A percentile compares a stretch with the other conserved stretches of the same genome.
Conservation (phyloP, 164 flowering plant species). For the Dillenia suffruticosa region DNA sequence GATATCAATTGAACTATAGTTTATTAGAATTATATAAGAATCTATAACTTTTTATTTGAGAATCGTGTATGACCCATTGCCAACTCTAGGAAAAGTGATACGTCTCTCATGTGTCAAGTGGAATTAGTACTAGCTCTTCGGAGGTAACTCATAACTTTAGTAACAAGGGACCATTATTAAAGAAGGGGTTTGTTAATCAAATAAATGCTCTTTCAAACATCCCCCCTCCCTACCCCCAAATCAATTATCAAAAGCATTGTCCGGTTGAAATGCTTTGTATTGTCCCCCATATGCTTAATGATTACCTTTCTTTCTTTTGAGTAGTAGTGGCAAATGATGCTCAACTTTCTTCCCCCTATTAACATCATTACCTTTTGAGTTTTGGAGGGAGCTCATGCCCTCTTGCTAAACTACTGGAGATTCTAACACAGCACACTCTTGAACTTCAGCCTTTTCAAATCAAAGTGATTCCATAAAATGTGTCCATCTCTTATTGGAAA, state of each 20-base stretch:
- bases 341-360: conserved; percentile 20
- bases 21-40: no score
- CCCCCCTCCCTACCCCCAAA: conserved; percentile 1
- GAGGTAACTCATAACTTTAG: conserved; percentile 9
- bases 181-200: no score
- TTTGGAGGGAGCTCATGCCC: conserved; percentile 19
- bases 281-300: conserved; percentile 21
- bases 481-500: conserved; percentile 3
- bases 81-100: no score
- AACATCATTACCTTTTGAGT: conserved; percentile 15
- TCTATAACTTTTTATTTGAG: no score
- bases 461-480: conserved; percentile 2
- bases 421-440: background rate
- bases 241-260: conserved; percentile 21
- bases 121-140: no score
- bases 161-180: conserved; percentile 14
- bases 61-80: no score
- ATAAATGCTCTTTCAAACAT: no score
- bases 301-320: conserved; percentile 19
- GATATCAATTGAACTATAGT: no score
- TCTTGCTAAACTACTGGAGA: conserved; percentile 12
- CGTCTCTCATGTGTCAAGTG: no score
- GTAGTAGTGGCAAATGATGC: conserved; percentile 27
- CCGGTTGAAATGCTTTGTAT: conserved; percentile 23
- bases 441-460: conserved; percentile 1